Conservation (phyloP, 495 filamentous ascomycete species). For the Penicillium odoratum region DNA sequence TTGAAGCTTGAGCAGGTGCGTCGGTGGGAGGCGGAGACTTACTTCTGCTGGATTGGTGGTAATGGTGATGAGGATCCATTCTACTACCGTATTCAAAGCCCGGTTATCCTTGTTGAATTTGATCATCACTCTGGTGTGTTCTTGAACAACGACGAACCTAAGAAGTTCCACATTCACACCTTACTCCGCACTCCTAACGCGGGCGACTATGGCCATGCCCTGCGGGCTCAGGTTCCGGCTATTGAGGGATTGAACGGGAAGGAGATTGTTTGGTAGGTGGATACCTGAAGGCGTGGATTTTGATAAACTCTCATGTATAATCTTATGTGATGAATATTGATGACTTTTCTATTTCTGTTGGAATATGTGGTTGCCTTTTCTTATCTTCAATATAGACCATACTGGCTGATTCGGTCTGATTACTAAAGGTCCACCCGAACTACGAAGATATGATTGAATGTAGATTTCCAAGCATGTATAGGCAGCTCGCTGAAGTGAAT, state of each 20-base stretch:
- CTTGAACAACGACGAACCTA: constrained; percentile 67
- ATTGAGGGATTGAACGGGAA: constrained; percentile 42
- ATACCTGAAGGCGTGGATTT: neutral
- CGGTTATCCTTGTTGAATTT: constrained; percentile 71
- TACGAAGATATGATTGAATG: constrained; percentile 21
- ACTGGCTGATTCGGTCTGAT: constrained; percentile 11
- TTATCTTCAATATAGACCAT: constrained; percentile 3
- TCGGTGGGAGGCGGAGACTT: constrained; percentile 61
- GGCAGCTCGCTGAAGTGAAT: constrained; percentile 1
- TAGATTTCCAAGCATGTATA: neutral
- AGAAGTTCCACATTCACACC: constrained; percentile 77
- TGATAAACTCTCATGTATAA: constrained; percentile 18
- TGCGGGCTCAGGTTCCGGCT: constrained; percentile 42
- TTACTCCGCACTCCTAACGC: constrained; percentile 67
- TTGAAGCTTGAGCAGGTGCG: constrained; percentile 53
- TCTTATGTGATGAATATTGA: constrained; percentile 23
- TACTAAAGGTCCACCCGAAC: constrained; percentile 12
- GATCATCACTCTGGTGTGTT: constrained; percentile 82
- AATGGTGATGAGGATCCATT: constrained; percentile 65
- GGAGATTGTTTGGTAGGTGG: constrained; percentile 42
- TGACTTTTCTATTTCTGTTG: constrained; percentile 6
- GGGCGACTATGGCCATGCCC: constrained; percentile 69
- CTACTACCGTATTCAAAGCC: constrained; percentile 75
- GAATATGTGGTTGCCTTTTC: constrained; percentile 1
- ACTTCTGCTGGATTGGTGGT: constrained; percentile 75